A percentile compares a stretch with the other conserved stretches of the same genome.
These are phyloP conservation scores for Rhododendron ovatum DNA, from an alignment of 148 eudicot genomes.

Conservation along the genomic window DNA sequence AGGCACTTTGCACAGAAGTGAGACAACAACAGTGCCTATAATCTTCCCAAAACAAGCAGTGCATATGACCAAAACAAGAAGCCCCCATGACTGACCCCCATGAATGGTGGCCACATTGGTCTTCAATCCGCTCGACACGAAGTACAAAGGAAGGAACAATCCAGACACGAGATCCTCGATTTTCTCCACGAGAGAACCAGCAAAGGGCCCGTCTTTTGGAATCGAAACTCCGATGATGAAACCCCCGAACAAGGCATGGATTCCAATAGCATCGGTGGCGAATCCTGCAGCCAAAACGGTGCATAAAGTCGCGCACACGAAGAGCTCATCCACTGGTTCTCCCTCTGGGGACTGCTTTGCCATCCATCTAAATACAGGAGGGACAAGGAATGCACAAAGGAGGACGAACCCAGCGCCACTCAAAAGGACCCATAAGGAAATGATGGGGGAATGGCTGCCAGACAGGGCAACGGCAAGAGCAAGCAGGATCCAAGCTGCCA, in stretches of 20 bases:
- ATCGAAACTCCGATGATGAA: constrained; percentile 71
- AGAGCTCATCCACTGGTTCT: constrained; percentile 70
- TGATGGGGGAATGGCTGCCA: constrained; percentile 51
- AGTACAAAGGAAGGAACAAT: constrained; percentile 73
- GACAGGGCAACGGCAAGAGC: constrained; percentile 81
- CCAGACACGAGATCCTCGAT: constrained; percentile 87
- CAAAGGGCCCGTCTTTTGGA: constrained; percentile 75
- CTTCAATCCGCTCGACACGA: constrained; percentile 79
- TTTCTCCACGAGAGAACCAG: constrained; percentile 74
- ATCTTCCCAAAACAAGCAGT: constrained; percentile 80
- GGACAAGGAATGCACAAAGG: constrained; percentile 37
- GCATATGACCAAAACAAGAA: constrained; percentile 61
- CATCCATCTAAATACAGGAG: constrained; percentile 63
- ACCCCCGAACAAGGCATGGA: constrained; percentile 86
- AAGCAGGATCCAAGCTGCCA: constrained; percentile 85
- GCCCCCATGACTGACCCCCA: constrained; percentile 83
- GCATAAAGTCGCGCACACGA: constrained; percentile 49
- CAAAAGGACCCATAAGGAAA: constrained; percentile 68
- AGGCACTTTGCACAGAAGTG: constrained; percentile 54
- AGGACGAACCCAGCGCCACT: constrained; percentile 44
- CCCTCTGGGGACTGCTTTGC: constrained; percentile 57
- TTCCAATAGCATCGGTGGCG: constrained; percentile 69
- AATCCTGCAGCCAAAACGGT: constrained; percentile 76
- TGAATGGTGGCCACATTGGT: constrained; percentile 68
- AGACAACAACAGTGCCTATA: constrained; percentile 50